A percentile compares a stretch with the other conserved stretches of the same genome.
Conservation (phyloP, 352 stramenopile genomes). For the Halophytophthora batemanensis region DNA sequence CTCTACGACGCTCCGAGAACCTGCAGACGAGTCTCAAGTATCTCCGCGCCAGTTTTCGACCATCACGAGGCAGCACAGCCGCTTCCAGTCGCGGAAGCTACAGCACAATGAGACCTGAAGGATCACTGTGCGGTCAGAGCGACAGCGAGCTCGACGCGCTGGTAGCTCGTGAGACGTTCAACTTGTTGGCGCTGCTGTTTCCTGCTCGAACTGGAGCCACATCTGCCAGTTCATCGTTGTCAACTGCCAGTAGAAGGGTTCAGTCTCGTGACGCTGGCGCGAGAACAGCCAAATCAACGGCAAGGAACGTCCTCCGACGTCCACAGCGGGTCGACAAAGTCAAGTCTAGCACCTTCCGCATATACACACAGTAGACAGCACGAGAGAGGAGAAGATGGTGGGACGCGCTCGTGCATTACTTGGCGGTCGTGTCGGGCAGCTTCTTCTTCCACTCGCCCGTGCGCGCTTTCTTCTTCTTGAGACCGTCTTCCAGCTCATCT, state of each 20-base stretch:
- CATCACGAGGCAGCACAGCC: neutral
- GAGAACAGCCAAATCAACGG: too few relatives aligned
- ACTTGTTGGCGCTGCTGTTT: conserved; percentile 5
- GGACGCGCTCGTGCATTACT: conserved; percentile 6
- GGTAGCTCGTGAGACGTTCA: conserved; percentile 15
- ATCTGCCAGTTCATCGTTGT: too few relatives aligned
- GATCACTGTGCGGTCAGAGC: neutral
- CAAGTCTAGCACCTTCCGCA: too few relatives aligned
- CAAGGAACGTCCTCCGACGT: too few relatives aligned
- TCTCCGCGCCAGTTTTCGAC: conserved; percentile 1
- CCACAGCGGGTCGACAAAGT: too few relatives aligned
- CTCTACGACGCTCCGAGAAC: conserved; percentile 2
- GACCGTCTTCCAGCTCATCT: conserved; percentile 59
- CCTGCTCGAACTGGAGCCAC: neutral
- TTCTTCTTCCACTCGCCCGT: conserved; percentile 45
- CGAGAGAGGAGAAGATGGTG: too few relatives aligned
- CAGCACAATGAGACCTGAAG: neutral
- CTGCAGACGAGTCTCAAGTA: conserved; percentile 15
- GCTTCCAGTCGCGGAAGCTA: neutral
- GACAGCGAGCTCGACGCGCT: conserved; percentile 18
- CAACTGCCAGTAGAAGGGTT: too few relatives aligned
- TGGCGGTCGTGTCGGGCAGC: conserved; percentile 21
- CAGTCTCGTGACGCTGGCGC: too few relatives aligned
- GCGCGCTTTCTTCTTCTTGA: conserved; percentile 84
- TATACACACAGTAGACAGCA: too few relatives aligned